These are phyloP conservation scores for Agrostemma githago DNA, from an alignment of 148 eudicot genomes.

Conservation along the genomic window DNA sequence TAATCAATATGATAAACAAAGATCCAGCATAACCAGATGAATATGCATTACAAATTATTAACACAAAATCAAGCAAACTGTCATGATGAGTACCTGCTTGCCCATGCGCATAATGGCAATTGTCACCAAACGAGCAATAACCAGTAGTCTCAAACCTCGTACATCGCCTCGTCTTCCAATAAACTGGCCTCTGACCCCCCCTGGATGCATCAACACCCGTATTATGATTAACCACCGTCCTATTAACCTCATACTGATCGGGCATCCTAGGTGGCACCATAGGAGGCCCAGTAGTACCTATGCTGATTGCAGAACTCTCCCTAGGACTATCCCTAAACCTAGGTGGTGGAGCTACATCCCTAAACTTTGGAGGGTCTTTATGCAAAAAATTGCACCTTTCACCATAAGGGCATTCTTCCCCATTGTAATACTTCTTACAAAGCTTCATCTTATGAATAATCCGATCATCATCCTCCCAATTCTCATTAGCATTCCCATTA, in stretches of 20 bases:
- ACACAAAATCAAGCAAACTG: neutral
- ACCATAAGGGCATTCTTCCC: constrained; percentile 97
- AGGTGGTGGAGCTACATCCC: constrained; percentile 21
- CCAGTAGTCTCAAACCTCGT: constrained; percentile 73
- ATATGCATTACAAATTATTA: neutral
- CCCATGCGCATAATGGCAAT: constrained; percentile 92
- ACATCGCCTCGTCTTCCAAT: constrained; percentile 66
- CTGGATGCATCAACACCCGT: constrained; percentile 30
- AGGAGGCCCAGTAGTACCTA: constrained; percentile 47
- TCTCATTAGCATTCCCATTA: constrained; percentile 32
- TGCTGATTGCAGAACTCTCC: constrained; percentile 61
- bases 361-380: constrained; percentile 47
- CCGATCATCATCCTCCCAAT: constrained; percentile 74
- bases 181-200: constrained; percentile 39
- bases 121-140: constrained; percentile 68
- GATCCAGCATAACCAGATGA: neutral
- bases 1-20: neutral
- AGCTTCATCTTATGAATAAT: constrained; percentile 64
- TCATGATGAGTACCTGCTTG: constrained; percentile 45
- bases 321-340: constrained; percentile 40
- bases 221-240: constrained; percentile 10
- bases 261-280: constrained; percentile 27
- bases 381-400: constrained; percentile 81
- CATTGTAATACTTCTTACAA: constrained; percentile 80
- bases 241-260: constrained; percentile 34